Percentiles rank a stretch among this genome's conserved stretches.
Conservation (phyloP, 257 asterid species). For the Nicotiana attenuata region DNA sequence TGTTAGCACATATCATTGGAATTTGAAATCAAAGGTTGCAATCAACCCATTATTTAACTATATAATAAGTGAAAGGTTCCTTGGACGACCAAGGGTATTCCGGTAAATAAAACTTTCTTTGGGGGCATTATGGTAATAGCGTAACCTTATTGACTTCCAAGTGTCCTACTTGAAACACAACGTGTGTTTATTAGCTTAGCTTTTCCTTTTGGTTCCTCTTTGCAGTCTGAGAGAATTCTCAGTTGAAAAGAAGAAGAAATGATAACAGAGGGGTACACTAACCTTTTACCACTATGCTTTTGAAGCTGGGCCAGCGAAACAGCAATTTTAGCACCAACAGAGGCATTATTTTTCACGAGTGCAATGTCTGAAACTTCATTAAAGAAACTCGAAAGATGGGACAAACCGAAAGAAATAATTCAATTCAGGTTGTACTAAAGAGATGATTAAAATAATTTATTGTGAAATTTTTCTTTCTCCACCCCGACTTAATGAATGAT, state of each 20-base stretch:
- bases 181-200: too few relatives aligned
- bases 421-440: neutral
- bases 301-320: slow-evolving; percentile 64
- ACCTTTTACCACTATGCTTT: neutral
- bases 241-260: neutral
- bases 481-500: neutral
- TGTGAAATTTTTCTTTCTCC: neutral
- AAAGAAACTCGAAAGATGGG: slow-evolving; percentile 33
- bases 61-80: too few relatives aligned
- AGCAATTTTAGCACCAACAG: slow-evolving; percentile 72
- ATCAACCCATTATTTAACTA: too few relatives aligned
- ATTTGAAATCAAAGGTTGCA: too few relatives aligned
- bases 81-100: too few relatives aligned
- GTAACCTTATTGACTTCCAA: too few relatives aligned
- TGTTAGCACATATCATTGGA: too few relatives aligned
- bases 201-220: too few relatives aligned
- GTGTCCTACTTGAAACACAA: too few relatives aligned
- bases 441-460: neutral
- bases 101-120: too few relatives aligned
- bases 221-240: too few relatives aligned
- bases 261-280: neutral
- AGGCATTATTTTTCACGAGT: slow-evolving; percentile 85
- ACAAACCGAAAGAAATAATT: neutral
- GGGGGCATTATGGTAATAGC: too few relatives aligned
- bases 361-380: slow-evolving; percentile 57